Evolutionary conservation across 2,329 filamentous ascomycete species (phyloP), one percentile per base, ranked within the genome.

Genomic region (Colletotrichum falcatum): DNA sequence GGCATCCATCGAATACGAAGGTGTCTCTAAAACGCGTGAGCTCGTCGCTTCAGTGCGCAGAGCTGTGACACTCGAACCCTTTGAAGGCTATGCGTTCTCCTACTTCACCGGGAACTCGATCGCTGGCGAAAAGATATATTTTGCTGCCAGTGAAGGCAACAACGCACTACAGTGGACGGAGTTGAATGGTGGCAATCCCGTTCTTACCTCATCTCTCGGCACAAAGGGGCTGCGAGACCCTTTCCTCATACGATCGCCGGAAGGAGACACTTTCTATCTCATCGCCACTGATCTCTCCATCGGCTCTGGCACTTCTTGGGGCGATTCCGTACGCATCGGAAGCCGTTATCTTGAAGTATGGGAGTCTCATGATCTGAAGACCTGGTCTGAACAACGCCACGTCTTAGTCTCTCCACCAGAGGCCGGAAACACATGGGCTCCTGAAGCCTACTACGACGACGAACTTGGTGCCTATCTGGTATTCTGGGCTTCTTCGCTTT

Each of bases 341-440:
- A 87, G 84, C 71, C 80, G 81, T 9, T 87, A 86, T 64, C 79
- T 88, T 2, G 84, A 87, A 70, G 78, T 88, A 6, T 88, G 86
- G 86, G 85, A 88, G 73, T 85, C 84, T 0, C 77, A 77, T 20
- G 84, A 88, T 66, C 79, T 88, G 1, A 78, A 83, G 30, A 84
- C 75, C n/a, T 88, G 86, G 86, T 85, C 84, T 1, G 79, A 77
- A 26, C 85, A 88, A 67, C 81, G 86, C 20, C 85, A 87, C 28
- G 77, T 86, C 28, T 78, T 81, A 7, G 84, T 88, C 0, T 86
- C 85, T 0, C 85, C 85, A 0, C 71, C 79, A 1, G 84, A 80
- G 0, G 86, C 85, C 0, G 86, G 86, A 3, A 88, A 86, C 60
- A 88, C 86, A 0, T 87, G 85, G 85, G 85, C 85, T 0, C 85